Conservation (phyloP, 2,329 filamentous ascomycete genomes). For the Cladosporium sp. region DNA sequence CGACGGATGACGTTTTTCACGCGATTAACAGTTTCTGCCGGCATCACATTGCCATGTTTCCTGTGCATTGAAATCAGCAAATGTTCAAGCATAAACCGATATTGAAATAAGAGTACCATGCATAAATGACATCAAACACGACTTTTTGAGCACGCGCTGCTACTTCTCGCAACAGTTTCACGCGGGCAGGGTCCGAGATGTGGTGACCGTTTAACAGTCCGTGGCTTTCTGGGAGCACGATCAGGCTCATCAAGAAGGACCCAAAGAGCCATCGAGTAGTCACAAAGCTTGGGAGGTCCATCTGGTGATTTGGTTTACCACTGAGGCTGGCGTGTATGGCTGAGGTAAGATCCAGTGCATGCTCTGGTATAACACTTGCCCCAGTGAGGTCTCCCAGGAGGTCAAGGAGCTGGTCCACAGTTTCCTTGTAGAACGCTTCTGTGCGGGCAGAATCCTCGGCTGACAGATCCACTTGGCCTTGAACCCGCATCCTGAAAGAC, state of each 20-base stretch:
- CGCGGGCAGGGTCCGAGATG: slow-evolving; percentile 83
- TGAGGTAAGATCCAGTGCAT: slow-evolving; percentile 77
- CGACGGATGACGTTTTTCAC: slow-evolving; percentile 59
- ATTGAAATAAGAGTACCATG: slow-evolving; percentile 52
- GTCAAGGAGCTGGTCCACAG: slow-evolving; percentile 76
- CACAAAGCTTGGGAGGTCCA: slow-evolving; percentile 71
- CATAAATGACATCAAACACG: slow-evolving; percentile 69
- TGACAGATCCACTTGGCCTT: slow-evolving; percentile 64
- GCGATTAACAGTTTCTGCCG: slow-evolving; percentile 60
- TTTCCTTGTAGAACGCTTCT: slow-evolving; percentile 82
- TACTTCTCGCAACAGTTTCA: slow-evolving; percentile 69
- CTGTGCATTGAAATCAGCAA: slow-evolving; percentile 25
- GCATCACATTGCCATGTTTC: slow-evolving; percentile 59
- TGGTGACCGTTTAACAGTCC: slow-evolving; percentile 79
- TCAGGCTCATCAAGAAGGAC: slow-evolving; percentile 74
- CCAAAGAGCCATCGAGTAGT: slow-evolving; percentile 91
- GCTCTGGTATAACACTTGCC: slow-evolving; percentile 78
- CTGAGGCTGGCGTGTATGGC: slow-evolving; percentile 68
- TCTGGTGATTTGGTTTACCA: slow-evolving; percentile 65
- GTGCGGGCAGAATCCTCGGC: slow-evolving; percentile 76
- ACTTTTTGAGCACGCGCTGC: slow-evolving; percentile 74
- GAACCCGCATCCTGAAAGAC: slow-evolving; percentile 60
- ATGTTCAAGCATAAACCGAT: not conserved
- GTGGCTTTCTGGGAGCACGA: slow-evolving; percentile 78
- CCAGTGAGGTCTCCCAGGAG: slow-evolving; percentile 76